Conservation (phyloP, 163 green algal species). For the Scenedesmus sp. region DNA sequence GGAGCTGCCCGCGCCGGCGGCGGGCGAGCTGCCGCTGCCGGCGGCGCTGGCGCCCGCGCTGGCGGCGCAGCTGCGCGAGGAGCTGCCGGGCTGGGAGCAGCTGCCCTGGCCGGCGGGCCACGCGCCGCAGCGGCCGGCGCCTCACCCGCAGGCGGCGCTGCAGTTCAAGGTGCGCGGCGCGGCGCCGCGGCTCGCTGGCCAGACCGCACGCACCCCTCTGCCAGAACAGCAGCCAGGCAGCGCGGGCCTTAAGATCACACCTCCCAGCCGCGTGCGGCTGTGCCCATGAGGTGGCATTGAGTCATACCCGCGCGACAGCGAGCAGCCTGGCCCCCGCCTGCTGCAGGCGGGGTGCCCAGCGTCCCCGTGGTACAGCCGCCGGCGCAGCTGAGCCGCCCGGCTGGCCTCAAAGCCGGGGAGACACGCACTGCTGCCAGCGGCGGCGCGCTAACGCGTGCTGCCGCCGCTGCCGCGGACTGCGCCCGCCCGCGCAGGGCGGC, state of each 20-base stretch:
- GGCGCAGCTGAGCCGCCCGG: neutral
- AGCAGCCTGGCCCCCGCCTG: slow-evolving; percentile 5
- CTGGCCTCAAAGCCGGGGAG: slow-evolving; percentile 10
- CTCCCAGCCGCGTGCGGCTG: slow-evolving; percentile 11
- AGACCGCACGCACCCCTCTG: too few species aligned
- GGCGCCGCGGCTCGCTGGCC: neutral
- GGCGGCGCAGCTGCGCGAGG: slow-evolving; percentile 6
- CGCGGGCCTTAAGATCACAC: slow-evolving; percentile 42
- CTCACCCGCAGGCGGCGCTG: slow-evolving; percentile 49
- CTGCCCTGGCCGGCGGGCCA: slow-evolving; percentile 30
- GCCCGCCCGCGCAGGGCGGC: slow-evolving; percentile 81
- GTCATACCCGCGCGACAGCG: slow-evolving; percentile 43
- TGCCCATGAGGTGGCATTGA: slow-evolving; percentile 41
- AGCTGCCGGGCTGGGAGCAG: slow-evolving; percentile 41
- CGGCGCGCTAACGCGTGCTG: neutral
- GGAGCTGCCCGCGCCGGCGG: slow-evolving; percentile 60
- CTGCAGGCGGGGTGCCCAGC: slow-evolving; percentile 26
- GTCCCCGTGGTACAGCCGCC: slow-evolving; percentile 28
- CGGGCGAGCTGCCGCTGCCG: slow-evolving; percentile 74
- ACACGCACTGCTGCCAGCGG: neutral
- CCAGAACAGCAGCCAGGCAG: neutral
- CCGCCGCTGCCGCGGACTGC: too few species aligned
- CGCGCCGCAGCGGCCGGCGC: slow-evolving; percentile 5
- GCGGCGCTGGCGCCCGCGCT: neutral
- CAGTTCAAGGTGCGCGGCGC: slow-evolving; percentile 37